phyloP scores from a whole-genome alignment of 1,284 basidiomycete genomes.

The Leccinum huronense region DNA sequence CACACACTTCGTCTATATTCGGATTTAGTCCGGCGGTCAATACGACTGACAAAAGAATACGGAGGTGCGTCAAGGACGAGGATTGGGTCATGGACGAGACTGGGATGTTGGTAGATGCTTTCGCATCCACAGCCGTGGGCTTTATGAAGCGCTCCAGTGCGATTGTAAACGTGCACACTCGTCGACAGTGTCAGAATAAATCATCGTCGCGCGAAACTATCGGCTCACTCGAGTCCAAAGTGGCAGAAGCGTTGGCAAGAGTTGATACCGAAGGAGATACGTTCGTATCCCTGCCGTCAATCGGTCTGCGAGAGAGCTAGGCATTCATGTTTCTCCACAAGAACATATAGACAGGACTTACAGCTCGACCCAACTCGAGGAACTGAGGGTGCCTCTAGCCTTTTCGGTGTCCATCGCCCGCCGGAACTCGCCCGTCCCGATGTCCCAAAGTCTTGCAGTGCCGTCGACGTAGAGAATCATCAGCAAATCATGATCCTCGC shows the following conservation, averaged over 20 bases:
- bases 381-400: slow-evolving; percentile 68
- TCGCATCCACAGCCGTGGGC: slow-evolving; percentile 47
- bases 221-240: slow-evolving; percentile 27
- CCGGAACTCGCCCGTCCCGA: slow-evolving; percentile 82
- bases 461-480: slow-evolving; percentile 76
- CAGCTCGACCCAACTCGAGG: slow-evolving; percentile 74
- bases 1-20: slow-evolving; percentile 68
- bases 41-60: slow-evolving; percentile 46
- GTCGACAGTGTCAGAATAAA: neutral
- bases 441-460: slow-evolving; percentile 85
- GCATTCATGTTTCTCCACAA: neutral
- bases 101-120: slow-evolving; percentile 43
- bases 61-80: slow-evolving; percentile 43
- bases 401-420: slow-evolving; percentile 78
- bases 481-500: slow-evolving; percentile 55
- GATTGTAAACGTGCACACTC: slow-evolving; percentile 46
- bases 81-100: slow-evolving; percentile 40
- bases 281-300: slow-evolving; percentile 28
- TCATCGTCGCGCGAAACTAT: neutral
- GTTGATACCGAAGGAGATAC: slow-evolving; percentile 27
- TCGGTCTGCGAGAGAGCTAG: slow-evolving; percentile 16
- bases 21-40: slow-evolving; percentile 50
- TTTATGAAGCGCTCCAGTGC: slow-evolving; percentile 49
- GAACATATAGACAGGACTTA: slow-evolving; percentile 36
- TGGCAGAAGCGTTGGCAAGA: slow-evolving; percentile 18